Conservation (phyloP, 2,329 filamentous ascomycete genomes). For the Aspergillus melleus region DNA sequence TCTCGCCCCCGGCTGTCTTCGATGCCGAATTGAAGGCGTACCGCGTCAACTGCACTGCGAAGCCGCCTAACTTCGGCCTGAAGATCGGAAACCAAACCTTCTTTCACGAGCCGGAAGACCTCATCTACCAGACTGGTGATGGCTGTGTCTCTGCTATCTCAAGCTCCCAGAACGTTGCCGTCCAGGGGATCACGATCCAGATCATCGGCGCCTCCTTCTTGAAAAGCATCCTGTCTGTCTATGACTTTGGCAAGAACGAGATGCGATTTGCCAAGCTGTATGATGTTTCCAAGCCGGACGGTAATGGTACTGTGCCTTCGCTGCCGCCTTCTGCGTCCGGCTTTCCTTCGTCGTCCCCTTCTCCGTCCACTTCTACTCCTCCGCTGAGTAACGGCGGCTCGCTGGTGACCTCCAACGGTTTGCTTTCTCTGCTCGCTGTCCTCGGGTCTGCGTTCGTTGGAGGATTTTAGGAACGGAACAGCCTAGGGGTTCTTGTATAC, state of each 20-base stretch:
- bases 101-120: conserved; percentile 29
- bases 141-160: neutral
- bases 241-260: neutral
- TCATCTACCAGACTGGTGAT: conserved; percentile 28
- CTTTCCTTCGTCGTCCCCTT: neutral
- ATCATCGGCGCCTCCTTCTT: neutral
- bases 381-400: neutral
- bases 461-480: too few relatives aligned
- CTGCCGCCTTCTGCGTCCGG: neutral
- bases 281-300: neutral
- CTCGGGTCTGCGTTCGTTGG: too few relatives aligned
- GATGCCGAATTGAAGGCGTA: neutral
- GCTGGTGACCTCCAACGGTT: neutral
- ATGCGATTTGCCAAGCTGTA: neutral
- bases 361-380: neutral
- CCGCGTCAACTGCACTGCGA: neutral
- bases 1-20: neutral
- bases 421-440: too few relatives aligned
- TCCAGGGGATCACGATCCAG: neutral
- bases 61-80: conserved; percentile 41
- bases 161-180: neutral
- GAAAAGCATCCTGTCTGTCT: neutral
- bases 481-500: too few relatives aligned
- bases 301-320: neutral
- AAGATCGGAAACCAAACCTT: conserved; percentile 39